Conservation (phyloP, 768 basidiomycete species). For the Boletus patriciae region DNA sequence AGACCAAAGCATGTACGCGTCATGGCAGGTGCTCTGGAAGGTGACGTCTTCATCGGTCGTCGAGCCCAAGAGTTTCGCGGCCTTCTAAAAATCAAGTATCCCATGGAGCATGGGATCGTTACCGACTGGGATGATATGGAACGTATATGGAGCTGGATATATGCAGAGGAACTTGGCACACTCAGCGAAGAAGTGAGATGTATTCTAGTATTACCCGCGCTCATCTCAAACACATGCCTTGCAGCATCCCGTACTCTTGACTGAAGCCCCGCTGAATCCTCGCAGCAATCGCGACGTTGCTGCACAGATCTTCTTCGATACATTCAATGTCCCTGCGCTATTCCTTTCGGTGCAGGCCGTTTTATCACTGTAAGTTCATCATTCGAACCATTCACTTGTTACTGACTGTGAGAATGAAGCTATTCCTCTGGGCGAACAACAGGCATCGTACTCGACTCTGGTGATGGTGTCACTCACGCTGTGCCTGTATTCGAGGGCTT, state of each 20-base stretch:
- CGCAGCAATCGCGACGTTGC: constrained; percentile 94
- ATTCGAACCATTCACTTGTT: background rate
- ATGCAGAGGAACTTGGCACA: constrained; percentile 92
- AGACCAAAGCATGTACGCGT: constrained; percentile 97
- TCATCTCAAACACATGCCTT: constrained; percentile 12
- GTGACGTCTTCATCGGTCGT: constrained; percentile 93
- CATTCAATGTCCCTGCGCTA: constrained; percentile 97
- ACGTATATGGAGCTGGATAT: constrained; percentile 98
- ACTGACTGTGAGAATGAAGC: constrained; percentile 43
- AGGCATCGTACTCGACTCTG: constrained; percentile 98
- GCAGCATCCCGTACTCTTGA: constrained; percentile 95
- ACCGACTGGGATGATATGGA: constrained; percentile 99
- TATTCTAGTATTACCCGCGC: background rate
- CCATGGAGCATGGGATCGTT: constrained; percentile 98
- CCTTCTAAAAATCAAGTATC: constrained; percentile 96
- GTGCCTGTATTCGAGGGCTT: constrained; percentile 99
- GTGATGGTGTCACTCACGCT: constrained; percentile 97
- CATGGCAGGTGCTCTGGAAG: constrained; percentile 96
- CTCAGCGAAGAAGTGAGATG: constrained; percentile 88
- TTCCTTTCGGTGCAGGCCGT: constrained; percentile 98
- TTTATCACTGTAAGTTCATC: constrained; percentile 76
- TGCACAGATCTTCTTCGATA: constrained; percentile 99
- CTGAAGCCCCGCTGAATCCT: constrained; percentile 97
- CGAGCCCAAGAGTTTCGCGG: constrained; percentile 96
- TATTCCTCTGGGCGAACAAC: constrained; percentile 98